A percentile compares a stretch with the other conserved stretches of the same genome.
These are phyloP conservation scores for Eucalyptus polyanthemos DNA, from an alignment of 345 rosid species.

Conservation along the genomic window DNA sequence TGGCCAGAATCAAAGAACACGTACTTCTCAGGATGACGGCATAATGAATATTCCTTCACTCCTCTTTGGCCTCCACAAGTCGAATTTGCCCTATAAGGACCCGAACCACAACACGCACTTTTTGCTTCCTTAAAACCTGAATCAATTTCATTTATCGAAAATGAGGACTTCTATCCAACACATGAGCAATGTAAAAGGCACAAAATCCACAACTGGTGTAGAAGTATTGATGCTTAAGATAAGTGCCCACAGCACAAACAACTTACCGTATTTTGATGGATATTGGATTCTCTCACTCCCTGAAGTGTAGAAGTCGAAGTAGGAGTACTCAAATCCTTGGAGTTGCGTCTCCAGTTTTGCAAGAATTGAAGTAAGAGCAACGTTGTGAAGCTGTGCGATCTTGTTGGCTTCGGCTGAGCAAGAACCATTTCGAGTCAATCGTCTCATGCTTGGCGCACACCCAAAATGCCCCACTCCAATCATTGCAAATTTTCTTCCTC, in stretches of 20 bases:
- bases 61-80: background rate
- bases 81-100: background rate
- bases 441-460: background rate
- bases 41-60: background rate
- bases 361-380: background rate
- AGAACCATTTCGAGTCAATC: background rate
- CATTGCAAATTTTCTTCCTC: background rate
- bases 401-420: background rate
- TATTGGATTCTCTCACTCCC: slow-evolving; percentile 3
- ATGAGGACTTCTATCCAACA: background rate
- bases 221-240: background rate
- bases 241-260: background rate
- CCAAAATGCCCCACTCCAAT: background rate
- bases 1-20: slow-evolving; percentile 21
- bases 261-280: slow-evolving; percentile 23
- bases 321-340: slow-evolving; percentile 16
- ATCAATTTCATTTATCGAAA: background rate
- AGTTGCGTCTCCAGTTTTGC: background rate
- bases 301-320: slow-evolving; percentile 7
- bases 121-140: slow-evolving; percentile 2
- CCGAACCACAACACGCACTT: slow-evolving; percentile 1
- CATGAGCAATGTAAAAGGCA: background rate
- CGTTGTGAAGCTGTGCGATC: slow-evolving; percentile 7
- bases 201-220: background rate
- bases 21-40: slow-evolving; percentile 2